Evolutionary conservation across 202 grass and related monocot species (phyloP).

Genomic region (Musa balbisiana): DNA sequence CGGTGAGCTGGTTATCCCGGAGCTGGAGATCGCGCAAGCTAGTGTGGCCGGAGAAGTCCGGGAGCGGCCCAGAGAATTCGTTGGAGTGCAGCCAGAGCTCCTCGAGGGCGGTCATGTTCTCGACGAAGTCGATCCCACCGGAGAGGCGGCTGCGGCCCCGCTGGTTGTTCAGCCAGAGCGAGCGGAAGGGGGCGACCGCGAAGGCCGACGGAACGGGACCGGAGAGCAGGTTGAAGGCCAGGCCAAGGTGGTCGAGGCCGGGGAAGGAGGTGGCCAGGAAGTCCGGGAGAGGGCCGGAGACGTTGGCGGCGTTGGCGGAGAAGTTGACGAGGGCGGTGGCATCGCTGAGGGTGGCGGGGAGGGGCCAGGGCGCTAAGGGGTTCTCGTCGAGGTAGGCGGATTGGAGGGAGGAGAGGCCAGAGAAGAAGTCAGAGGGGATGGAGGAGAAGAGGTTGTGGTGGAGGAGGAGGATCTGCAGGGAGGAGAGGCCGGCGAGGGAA

Average conservation of each 20-base stretch:
- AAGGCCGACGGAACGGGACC: slow-evolving; percentile 28
- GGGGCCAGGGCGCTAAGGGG: slow-evolving; percentile 27
- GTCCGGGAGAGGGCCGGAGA: slow-evolving; percentile 25
- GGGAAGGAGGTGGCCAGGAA: slow-evolving; percentile 26
- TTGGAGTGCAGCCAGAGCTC: slow-evolving; percentile 36
- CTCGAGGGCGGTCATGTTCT: slow-evolving; percentile 24
- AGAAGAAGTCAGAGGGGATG: slow-evolving; percentile 34
- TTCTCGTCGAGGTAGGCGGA: slow-evolving; percentile 25
- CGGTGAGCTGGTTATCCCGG: slow-evolving; percentile 35
- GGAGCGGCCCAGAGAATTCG: slow-evolving; percentile 26
- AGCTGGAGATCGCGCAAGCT: slow-evolving; percentile 23
- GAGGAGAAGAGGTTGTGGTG: slow-evolving; percentile 35
- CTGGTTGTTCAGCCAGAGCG: slow-evolving; percentile 39
- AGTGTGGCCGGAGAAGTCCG: slow-evolving; percentile 25
- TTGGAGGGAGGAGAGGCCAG: slow-evolving; percentile 27
- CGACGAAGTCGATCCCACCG: slow-evolving; percentile 26
- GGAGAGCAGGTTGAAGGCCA: slow-evolving; percentile 30
- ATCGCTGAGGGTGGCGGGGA: slow-evolving; percentile 16
- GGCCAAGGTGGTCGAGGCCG: slow-evolving; percentile 18
- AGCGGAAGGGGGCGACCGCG: not conserved
- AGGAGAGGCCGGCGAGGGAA: slow-evolving; percentile 22
- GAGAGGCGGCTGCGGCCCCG: slow-evolving; percentile 6
- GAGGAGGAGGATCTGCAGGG: slow-evolving; percentile 27
- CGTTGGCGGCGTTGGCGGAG: slow-evolving; percentile 19
- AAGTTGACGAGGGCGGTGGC: slow-evolving; percentile 29